Conservation (phyloP, 1,139 yeast species). For the Blastobotrys serpentis region DNA sequence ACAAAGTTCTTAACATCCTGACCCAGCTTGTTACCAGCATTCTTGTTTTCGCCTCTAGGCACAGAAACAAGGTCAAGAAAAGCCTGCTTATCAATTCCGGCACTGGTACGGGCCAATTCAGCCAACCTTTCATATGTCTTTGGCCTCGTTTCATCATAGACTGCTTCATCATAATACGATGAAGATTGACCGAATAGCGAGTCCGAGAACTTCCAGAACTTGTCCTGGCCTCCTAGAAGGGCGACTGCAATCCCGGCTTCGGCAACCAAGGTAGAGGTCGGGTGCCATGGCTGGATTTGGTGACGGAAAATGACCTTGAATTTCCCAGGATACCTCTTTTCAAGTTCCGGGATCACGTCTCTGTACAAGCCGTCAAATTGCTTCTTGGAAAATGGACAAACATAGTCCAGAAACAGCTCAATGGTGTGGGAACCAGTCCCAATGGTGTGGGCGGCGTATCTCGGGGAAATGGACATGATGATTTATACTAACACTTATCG, state of each 20-base stretch:
- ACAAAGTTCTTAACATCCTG: constrained; percentile 72
- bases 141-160: constrained; percentile 53
- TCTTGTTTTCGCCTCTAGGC: constrained; percentile 41
- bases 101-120: constrained; percentile 47
- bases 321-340: constrained; percentile 47
- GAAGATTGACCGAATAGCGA: constrained; percentile 47
- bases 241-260: constrained; percentile 76
- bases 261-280: constrained; percentile 62
- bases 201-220: constrained; percentile 63
- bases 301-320: constrained; percentile 55
- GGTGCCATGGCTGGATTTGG: constrained; percentile 87
- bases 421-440: constrained; percentile 40
- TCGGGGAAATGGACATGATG: constrained; percentile 38
- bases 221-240: constrained; percentile 46
- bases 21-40: constrained; percentile 59
- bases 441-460: constrained; percentile 32
- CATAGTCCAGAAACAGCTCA: constrained; percentile 70
- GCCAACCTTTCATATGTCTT: constrained; percentile 58
- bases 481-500: no score
- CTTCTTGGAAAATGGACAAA: constrained; percentile 71
- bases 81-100: constrained; percentile 34
- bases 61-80: constrained; percentile 35
- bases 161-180: constrained; percentile 61
- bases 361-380: constrained; percentile 55
- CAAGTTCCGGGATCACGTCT: constrained; percentile 54